Evolutionary conservation across 1,284 basidiomycete species (phyloP).

Genomic region (Trametes hirsuta): DNA sequence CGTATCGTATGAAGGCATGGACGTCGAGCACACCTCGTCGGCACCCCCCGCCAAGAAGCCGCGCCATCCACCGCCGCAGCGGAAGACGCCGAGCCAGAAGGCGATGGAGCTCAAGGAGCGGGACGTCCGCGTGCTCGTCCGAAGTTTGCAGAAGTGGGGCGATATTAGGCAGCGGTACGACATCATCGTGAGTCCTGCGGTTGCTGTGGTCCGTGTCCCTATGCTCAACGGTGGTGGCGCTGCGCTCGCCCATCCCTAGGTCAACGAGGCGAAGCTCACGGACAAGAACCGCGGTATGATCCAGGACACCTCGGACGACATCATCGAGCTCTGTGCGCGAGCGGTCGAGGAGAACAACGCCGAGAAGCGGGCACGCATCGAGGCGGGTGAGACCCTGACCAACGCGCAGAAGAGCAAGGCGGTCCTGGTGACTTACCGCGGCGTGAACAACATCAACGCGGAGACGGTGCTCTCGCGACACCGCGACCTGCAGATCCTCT

Average conservation of each 20-base stretch:
- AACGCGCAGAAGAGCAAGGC: constrained; percentile 95
- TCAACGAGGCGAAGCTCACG: constrained; percentile 89
- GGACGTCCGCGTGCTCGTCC: constrained; percentile 93
- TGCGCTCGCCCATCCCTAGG: constrained; percentile 47
- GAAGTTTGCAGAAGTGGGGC: constrained; percentile 97
- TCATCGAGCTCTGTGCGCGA: constrained; percentile 83
- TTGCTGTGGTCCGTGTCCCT: background rate
- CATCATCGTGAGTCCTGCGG: constrained; percentile 75
- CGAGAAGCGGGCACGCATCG: constrained; percentile 74
- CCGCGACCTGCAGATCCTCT: constrained; percentile 89
- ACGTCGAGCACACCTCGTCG: constrained; percentile 73
- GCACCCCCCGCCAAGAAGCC: constrained; percentile 72
- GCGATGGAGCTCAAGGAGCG: constrained; percentile 97
- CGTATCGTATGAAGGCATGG: constrained; percentile 91
- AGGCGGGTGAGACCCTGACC: constrained; percentile 83
- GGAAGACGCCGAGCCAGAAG: constrained; percentile 88
- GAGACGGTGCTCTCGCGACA: constrained; percentile 93
- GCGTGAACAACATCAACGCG: constrained; percentile 94
- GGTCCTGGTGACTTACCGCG: constrained; percentile 88
- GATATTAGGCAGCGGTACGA: constrained; percentile 96
- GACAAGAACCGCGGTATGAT: constrained; percentile 96
- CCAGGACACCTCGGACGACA: constrained; percentile 90
- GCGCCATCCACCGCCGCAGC: constrained; percentile 66
- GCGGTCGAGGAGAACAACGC: constrained; percentile 87
- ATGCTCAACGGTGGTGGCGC: background rate